Percentiles rank a stretch among this genome's conserved stretches.
Conservation (phyloP, 345 rosid species). For the Diplotaxis tenuifolia region DNA sequence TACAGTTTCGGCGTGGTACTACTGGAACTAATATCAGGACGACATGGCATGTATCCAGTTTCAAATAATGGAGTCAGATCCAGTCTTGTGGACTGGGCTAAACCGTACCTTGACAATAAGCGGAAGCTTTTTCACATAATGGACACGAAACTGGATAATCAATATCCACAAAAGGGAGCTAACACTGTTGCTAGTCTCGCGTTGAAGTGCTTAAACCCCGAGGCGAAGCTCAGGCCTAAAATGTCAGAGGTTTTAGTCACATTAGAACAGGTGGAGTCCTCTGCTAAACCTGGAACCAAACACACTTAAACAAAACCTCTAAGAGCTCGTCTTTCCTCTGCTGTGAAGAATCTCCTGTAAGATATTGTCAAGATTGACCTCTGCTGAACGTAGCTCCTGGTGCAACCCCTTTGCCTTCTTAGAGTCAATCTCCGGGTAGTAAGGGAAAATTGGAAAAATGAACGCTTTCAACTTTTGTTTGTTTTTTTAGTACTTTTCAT, state of each 20-base stretch:
- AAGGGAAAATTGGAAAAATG: too few relatives aligned
- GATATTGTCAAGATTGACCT: conserved; percentile 45
- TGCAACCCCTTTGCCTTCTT: conserved; percentile 59
- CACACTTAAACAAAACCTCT: conserved; percentile 20
- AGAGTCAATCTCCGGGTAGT: too few relatives aligned
- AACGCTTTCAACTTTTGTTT: too few relatives aligned
- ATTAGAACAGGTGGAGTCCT: conserved; percentile 42
- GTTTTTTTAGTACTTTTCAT: too few relatives aligned
- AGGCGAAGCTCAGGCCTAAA: conserved; percentile 62
- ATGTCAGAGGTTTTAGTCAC: conserved; percentile 58
- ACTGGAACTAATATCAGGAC: conserved; percentile 61
- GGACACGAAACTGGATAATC: conserved; percentile 70
- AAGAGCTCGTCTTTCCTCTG: conserved; percentile 26
- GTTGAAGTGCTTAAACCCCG: conserved; percentile 48
- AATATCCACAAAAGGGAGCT: conserved; percentile 65
- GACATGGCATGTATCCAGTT: conserved; percentile 48
- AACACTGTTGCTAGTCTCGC: conserved; percentile 54
- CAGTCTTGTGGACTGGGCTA: conserved; percentile 83
- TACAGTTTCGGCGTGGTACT: conserved; percentile 76
- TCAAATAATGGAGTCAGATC: conserved; percentile 49
- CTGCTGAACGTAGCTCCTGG: conserved; percentile 51
- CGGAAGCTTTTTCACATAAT: conserved; percentile 61
- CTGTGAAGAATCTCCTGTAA: conserved; percentile 51
- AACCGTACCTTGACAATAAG: conserved; percentile 57
- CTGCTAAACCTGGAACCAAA: conserved; percentile 26